A percentile compares a stretch with the other conserved stretches of the same genome.
These are phyloP conservation scores for Ploettnerulaceae sp. DNA, from an alignment of 2,329 filamentous ascomycete species.

Conservation along the genomic window DNA sequence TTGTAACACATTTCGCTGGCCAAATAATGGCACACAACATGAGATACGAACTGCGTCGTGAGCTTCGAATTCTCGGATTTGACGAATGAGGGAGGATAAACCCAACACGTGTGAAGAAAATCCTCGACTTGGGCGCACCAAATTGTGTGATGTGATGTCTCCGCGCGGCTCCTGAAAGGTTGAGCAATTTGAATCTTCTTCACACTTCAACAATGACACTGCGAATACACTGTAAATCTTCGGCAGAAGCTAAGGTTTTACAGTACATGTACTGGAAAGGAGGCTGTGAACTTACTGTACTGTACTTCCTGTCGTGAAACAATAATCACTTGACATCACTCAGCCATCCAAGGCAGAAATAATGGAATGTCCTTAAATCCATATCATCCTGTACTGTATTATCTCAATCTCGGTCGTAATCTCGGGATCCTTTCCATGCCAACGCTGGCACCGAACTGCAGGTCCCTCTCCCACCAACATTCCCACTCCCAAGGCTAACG, in stretches of 20 bases:
- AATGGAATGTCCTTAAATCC: not conserved
- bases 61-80: too few relatives aligned
- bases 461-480: not conserved
- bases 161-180: not conserved
- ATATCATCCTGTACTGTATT: not conserved
- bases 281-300: not conserved
- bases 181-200: not conserved
- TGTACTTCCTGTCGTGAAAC: slow-evolving; percentile 1
- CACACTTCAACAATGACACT: not conserved
- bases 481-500: not conserved
- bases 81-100: too few relatives aligned
- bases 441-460: not conserved
- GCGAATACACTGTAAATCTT: slow-evolving; percentile 1
- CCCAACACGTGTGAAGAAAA: too few relatives aligned
- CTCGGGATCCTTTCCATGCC: not conserved
- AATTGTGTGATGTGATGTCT: slow-evolving; percentile 1
- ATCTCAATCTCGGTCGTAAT: not conserved
- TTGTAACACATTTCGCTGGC: too few relatives aligned
- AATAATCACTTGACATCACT: not conserved
- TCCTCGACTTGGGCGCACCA: too few relatives aligned
- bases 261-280: not conserved
- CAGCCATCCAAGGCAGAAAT: slow-evolving; percentile 4
- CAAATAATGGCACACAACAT: too few relatives aligned
- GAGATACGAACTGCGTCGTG: too few relatives aligned
- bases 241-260: slow-evolving; percentile 1